These are phyloP conservation scores for Acmispon strigosus DNA, from an alignment of 306 rosid genomes.

Conservation along the genomic window DNA sequence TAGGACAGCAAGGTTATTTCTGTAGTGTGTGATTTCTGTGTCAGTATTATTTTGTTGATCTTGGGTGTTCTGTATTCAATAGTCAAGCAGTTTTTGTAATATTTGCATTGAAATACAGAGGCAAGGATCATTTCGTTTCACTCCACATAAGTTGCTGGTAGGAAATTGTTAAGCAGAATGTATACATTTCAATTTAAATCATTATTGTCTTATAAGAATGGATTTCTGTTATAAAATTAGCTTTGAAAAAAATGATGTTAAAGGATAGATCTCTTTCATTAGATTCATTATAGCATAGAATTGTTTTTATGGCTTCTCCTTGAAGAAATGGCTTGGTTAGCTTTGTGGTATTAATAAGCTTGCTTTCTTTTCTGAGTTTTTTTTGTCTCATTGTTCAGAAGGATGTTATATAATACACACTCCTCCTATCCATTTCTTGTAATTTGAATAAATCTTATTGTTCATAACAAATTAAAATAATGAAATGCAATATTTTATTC, in stretches of 20 bases:
- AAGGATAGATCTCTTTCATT: slow-evolving; percentile 6
- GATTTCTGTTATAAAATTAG: slow-evolving; percentile 11
- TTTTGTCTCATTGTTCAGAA: background rate
- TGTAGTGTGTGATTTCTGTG: too few relatives aligned
- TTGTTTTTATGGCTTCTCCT: background rate
- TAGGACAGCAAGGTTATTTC: too few relatives aligned
- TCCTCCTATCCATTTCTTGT: background rate
- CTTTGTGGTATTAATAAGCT: background rate
- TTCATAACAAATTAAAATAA: background rate
- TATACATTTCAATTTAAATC: background rate
- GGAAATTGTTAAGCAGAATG: slow-evolving; percentile 4
- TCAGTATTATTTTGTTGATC: too few relatives aligned
- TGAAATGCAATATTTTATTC: background rate
- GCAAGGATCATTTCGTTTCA: background rate
- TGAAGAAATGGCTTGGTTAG: background rate
- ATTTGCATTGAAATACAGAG: background rate
- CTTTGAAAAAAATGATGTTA: background rate
- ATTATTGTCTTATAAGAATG: background rate
- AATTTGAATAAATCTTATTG: background rate
- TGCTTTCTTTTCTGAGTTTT: background rate
- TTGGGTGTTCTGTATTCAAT: background rate
- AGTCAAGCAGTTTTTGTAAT: background rate
- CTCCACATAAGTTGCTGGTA: background rate
- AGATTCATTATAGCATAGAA: background rate
- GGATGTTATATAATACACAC: background rate